A percentile compares a stretch with the other conserved stretches of the same genome.
phyloP scores from a whole-genome alignment of 208 protist genomes.

The Acanthamoeba triangularis region DNA sequence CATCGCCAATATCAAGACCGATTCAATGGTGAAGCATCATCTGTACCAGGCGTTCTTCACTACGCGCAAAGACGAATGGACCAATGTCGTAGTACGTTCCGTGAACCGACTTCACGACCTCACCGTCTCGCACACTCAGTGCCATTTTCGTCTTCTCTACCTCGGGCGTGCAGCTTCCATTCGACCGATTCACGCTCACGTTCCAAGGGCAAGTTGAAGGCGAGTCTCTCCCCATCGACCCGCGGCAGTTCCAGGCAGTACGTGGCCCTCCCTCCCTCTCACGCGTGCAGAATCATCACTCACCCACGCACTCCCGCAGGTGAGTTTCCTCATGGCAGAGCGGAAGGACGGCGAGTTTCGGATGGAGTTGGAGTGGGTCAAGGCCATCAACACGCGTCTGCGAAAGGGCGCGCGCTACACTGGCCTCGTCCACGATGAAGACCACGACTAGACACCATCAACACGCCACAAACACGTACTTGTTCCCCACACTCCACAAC shows the following conservation, averaged over 20 bases:
- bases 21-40: constrained; percentile 53
- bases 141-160: too few relatives aligned
- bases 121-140: neutral
- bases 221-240: constrained; percentile 50
- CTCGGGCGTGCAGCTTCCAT: constrained; percentile 3
- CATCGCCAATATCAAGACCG: constrained; percentile 49
- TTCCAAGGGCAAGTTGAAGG: constrained; percentile 65
- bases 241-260: constrained; percentile 55
- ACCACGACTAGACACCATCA: neutral
- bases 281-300: neutral
- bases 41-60: constrained; percentile 67
- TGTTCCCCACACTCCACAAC: too few relatives aligned
- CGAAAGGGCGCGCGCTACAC: constrained; percentile 43
- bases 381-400: constrained; percentile 9
- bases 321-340: constrained; percentile 71
- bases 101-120: neutral
- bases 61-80: constrained; percentile 48
- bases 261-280: neutral
- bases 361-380: constrained; percentile 51
- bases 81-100: constrained; percentile 40
- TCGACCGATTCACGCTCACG: constrained; percentile 66
- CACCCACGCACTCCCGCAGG: neutral
- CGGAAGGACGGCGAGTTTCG: constrained; percentile 18
- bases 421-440: neutral
- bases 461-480: neutral